Base-by-base conservation (phyloP, 2,329 filamentous ascomycete genomes). In the Aspergillus amoenus region DNA sequence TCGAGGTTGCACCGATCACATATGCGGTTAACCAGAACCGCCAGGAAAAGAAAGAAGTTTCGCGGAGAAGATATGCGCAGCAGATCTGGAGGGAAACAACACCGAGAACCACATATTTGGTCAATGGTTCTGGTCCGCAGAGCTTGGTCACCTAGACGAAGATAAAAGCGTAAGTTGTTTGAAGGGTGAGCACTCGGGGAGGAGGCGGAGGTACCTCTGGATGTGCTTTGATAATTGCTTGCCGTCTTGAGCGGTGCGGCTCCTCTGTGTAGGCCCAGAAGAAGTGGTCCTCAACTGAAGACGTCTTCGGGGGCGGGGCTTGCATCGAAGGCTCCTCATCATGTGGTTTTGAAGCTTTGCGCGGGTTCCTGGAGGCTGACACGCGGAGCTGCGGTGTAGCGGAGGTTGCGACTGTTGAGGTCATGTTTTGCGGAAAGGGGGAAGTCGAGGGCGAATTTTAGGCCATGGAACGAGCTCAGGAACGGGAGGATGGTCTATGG, bases 251-350 rank as follows among this genome's bases (percentile, higher is more conserved):
- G 66, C 92, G 86, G 77, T 99, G 94, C 61, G 94, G 94, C 78
- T 99, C 94, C 75, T 99, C 94, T 9, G 94, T 97, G 73, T 99
- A 97, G 41, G 94, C 96, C 94, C 95, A 97, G 79, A 96, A 96
- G 82, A 97, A 97, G 73, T 87, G 83, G 61, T 87, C 78, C 15
- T 78, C 76, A 7, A 73, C 69, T 4, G 69, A 63, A 39, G 71
- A 70, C 32, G 62, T 53, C 44, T 70, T 65, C 34, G 72, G 70
- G 50, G 73, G 70, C 46, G 69, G 57, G 48, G 66, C 65, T 65
- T 66, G 66, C 45, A 61, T 44, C 13, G 68, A 62, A 17, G 59
- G 50, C 39, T 66, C 52, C 22, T 66, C 61, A 55, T 58, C 50
- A 17, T 56, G 27, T 44, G 52, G 48, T 39, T 63, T 57, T 44